These are phyloP conservation scores for Aureococcus anophagefferens DNA, from an alignment of 108 stramenopile species.

Conservation along the genomic window DNA sequence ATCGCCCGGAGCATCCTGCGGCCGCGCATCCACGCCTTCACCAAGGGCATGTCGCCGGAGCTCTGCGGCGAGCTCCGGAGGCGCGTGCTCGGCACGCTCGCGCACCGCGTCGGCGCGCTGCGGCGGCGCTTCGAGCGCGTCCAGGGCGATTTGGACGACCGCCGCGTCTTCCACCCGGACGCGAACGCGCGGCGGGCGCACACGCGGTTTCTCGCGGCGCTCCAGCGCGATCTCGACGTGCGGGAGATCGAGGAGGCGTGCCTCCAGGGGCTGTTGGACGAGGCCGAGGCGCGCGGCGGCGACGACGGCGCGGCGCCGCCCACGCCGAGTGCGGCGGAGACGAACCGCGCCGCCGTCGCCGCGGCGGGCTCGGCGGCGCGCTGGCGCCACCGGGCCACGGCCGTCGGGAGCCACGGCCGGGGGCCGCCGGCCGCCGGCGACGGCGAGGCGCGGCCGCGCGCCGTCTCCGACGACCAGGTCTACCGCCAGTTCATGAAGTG, in stretches of 20 bases:
- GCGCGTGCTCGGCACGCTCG: not conserved
- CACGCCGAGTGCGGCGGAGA: too few relatives aligned
- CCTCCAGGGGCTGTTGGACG: not conserved
- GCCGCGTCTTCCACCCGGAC: not conserved
- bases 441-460: too few relatives aligned
- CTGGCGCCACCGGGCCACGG: too few relatives aligned
- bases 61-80: not conserved
- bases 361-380: too few relatives aligned
- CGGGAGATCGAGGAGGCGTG: not conserved
- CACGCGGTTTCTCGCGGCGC: not conserved
- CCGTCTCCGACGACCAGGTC: not conserved
- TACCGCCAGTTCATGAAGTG: not conserved
- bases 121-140: not conserved
- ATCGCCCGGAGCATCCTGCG: not conserved
- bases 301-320: too few relatives aligned
- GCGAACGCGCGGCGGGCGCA: not conserved
- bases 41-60: not conserved
- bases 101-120: not conserved
- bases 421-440: too few relatives aligned
- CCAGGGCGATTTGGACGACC: not conserved
- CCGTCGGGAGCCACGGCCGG: too few relatives aligned
- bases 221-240: not conserved
- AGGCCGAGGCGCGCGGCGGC: too few relatives aligned
- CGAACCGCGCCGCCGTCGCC: too few relatives aligned
- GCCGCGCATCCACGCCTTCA: not conserved